A percentile compares a stretch with the other conserved stretches of the same genome.
Conservation (phyloP, 495 filamentous ascomycete species). For the Penicillium lividum region DNA sequence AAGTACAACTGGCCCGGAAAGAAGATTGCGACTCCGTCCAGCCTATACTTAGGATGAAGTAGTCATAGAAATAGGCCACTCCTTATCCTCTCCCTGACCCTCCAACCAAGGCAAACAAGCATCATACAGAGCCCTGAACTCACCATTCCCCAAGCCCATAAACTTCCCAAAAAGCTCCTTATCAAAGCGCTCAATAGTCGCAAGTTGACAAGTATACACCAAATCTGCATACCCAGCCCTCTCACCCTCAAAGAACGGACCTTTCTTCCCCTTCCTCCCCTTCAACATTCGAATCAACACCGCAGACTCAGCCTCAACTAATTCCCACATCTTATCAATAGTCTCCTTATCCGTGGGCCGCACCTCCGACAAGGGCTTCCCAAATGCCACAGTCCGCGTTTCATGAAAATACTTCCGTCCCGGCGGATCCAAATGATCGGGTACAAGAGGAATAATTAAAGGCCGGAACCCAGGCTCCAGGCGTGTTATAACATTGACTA, state of each 20-base stretch:
- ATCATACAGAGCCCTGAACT: slow-evolving; percentile 23
- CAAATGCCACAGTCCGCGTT: slow-evolving; percentile 27
- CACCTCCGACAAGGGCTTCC: slow-evolving; percentile 31
- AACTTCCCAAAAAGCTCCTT: slow-evolving; percentile 20
- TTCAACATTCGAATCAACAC: slow-evolving; percentile 21
- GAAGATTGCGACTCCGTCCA: too few relatives aligned
- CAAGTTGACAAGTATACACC: slow-evolving; percentile 11
- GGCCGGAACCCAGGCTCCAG: slow-evolving; percentile 2
- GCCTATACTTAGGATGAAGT: neutral
- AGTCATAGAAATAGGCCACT: slow-evolving; percentile 21
- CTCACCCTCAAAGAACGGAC: slow-evolving; percentile 28
- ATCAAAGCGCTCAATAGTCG: slow-evolving; percentile 29
- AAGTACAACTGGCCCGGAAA: too few relatives aligned
- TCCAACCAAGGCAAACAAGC: slow-evolving; percentile 35
- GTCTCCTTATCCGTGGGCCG: slow-evolving; percentile 18
- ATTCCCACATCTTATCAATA: slow-evolving; percentile 12
- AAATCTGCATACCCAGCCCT: slow-evolving; percentile 30
- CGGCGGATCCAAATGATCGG: slow-evolving; percentile 24
- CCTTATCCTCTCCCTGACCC: slow-evolving; percentile 34
- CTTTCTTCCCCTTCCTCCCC: slow-evolving; percentile 23
- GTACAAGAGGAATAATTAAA: slow-evolving; percentile 21
- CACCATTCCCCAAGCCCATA: slow-evolving; percentile 23
- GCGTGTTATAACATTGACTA: slow-evolving; percentile 3
- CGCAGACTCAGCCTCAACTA: slow-evolving; percentile 14
- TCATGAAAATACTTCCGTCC: slow-evolving; percentile 27